Evolutionary conservation across 257 asterid genomes (phyloP).

Genomic region (Solanum phureja): DNA sequence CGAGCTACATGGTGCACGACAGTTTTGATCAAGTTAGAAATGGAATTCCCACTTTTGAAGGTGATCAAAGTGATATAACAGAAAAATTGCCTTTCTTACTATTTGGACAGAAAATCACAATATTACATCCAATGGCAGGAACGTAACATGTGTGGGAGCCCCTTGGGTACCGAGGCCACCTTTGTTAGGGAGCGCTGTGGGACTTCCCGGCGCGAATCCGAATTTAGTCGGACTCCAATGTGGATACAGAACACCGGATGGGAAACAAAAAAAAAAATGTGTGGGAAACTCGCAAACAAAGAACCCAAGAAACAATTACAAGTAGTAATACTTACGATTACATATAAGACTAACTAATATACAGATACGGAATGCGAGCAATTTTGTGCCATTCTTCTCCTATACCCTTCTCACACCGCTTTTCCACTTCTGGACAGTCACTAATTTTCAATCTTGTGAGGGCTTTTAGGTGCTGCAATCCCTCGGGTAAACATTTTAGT

Average conservation of each 20-base stretch:
- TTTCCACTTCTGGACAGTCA: conserved; percentile 5
- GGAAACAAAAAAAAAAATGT: too few species aligned
- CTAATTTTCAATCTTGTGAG: not conserved
- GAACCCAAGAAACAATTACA: not conserved
- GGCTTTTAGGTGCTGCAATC: not conserved
- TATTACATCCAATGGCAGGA: not conserved
- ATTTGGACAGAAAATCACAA: not conserved
- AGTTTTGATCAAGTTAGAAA: too few species aligned
- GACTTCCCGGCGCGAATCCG: accelerated
- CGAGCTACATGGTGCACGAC: too few species aligned
- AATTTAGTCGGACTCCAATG: too few species aligned
- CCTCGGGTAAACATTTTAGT: not conserved
- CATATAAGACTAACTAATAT: not conserved
- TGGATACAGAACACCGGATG: accelerated
- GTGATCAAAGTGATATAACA: too few species aligned
- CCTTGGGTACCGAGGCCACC: accelerated
- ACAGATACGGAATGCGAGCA: not conserved
- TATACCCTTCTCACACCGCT: conserved; percentile 5
- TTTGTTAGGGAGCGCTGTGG: too few species aligned
- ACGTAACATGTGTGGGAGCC: too few species aligned
- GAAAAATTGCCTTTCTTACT: too few species aligned
- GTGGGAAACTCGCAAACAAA: not conserved
- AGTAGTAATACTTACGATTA: not conserved
- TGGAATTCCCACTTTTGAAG: too few species aligned
- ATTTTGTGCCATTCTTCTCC: conserved; percentile 24